Base-by-base conservation (phyloP, 257 asterid species). In the Solanum sitiens region DNA sequence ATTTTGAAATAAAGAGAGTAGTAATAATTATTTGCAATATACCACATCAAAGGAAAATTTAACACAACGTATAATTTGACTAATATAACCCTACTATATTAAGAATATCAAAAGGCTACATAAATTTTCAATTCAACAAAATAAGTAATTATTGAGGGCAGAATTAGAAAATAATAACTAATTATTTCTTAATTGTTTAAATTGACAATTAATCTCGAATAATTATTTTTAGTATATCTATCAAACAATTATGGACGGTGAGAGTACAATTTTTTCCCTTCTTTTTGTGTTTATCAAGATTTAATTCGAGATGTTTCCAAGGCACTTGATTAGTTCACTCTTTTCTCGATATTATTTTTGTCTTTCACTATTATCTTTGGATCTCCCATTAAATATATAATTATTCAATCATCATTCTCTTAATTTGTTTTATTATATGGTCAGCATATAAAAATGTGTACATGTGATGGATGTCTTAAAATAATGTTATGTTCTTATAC, bases 311-410 rank as follows among this genome's bases (percentile, higher is more conserved):
- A 89, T 88, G 90, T 90, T 91, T 89, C 92, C 88, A 86, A 90
- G 45, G 83, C 91, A 91, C 93, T 90, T n/a, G 76, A 70, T 70
- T 90, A 86, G 88, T 87, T 76, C 84, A 8, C 94, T 90, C 93
- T 39, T 85, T 89, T 91, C 87, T 89, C 93, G 79, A 92, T 88
- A 87, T 74, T 88, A 87, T 79, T 87, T 91, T 93, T 94, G 96
- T 92, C 92, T 89, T 87, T 89, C 91, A 83, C 37, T 84, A 11
- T 25, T 87, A 77, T 91, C 84, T 82, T 90, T 91, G 93, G 94
- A 94, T 93, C 94, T 79, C 73, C 86, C 86, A 83, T 88, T 91
- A 53, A 53, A 53, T 53, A 53, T 53, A 53, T 53, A 2, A 18
- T 18, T 7, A 71, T 33, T 91, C 91, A 77, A 89, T 90, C 92